phyloP scores from a whole-genome alignment of 2,329 filamentous ascomycete genomes.

The Penicillium sp. region DNA sequence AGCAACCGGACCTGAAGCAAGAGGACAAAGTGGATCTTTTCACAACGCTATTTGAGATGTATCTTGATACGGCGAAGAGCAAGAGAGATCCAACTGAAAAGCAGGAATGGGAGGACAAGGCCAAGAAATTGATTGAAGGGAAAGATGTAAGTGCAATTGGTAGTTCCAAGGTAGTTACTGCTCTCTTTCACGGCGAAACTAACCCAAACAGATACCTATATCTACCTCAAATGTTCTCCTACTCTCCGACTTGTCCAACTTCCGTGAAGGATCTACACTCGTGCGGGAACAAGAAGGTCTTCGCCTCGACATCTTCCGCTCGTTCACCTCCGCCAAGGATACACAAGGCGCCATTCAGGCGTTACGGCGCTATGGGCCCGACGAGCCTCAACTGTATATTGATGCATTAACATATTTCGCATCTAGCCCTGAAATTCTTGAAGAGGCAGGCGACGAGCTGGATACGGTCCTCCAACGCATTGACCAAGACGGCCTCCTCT shows the following conservation, averaged over 20 bases:
- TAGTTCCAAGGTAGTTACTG: slow-evolving; percentile 5
- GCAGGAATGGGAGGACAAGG: slow-evolving; percentile 85
- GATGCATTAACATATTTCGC: slow-evolving; percentile 93
- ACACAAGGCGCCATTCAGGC: slow-evolving; percentile 89
- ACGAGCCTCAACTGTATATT: slow-evolving; percentile 89
- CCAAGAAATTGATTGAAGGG: slow-evolving; percentile 83
- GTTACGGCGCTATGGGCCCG: slow-evolving; percentile 84
- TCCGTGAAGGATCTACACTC: slow-evolving; percentile 85
- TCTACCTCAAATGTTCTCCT: slow-evolving; percentile 94
- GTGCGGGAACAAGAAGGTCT: slow-evolving; percentile 93
- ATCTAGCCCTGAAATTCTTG: slow-evolving; percentile 76
- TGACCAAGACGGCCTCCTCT: slow-evolving; percentile 88
- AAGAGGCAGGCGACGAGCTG: slow-evolving; percentile 87
- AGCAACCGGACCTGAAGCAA: slow-evolving; percentile 70
- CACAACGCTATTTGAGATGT: slow-evolving; percentile 98
- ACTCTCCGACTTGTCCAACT: slow-evolving; percentile 88
- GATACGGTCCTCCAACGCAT: slow-evolving; percentile 81
- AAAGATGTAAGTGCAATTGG: slow-evolving; percentile 60
- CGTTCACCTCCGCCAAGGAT: slow-evolving; percentile 90
- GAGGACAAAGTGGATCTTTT: slow-evolving; percentile 84
- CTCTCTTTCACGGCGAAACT: slow-evolving; percentile 6
- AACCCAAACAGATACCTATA: slow-evolving; percentile 64
- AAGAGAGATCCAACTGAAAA: slow-evolving; percentile 69
- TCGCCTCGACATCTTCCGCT: slow-evolving; percentile 93
- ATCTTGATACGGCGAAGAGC: slow-evolving; percentile 82